phyloP scores from a whole-genome alignment of 768 basidiomycete genomes.

The Sarcomyxa edulis region DNA sequence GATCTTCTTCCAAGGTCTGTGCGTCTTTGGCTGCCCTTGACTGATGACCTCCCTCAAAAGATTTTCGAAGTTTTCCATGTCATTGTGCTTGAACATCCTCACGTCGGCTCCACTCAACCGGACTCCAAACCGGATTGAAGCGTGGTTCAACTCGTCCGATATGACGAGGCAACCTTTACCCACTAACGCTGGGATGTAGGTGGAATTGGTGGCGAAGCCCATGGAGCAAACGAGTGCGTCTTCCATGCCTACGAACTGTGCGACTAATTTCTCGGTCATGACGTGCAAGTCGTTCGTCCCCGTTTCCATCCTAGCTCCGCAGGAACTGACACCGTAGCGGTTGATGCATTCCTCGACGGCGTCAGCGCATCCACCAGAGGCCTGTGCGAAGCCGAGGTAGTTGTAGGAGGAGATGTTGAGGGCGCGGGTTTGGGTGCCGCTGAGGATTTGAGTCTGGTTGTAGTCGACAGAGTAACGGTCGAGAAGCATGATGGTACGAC shows the following conservation, averaged over 20 bases:
- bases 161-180: constrained; percentile 91
- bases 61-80: constrained; percentile 78
- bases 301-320: constrained; percentile 75
- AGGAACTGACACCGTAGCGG: constrained; percentile 75
- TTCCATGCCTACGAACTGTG: constrained; percentile 86
- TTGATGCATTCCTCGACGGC: constrained; percentile 82
- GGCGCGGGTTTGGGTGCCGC: constrained; percentile 78
- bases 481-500: constrained; percentile 82
- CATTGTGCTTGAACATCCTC: constrained; percentile 95
- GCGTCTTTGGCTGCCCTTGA: constrained; percentile 96
- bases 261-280: constrained; percentile 80
- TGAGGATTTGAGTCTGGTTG: constrained; percentile 71
- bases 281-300: constrained; percentile 85
- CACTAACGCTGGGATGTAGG: constrained; percentile 87
- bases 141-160: constrained; percentile 96
- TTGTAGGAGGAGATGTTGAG: constrained; percentile 99
- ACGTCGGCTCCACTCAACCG: constrained; percentile 85
- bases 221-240: constrained; percentile 88
- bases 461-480: constrained; percentile 83
- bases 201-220: constrained; percentile 97
- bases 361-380: constrained; percentile 89
- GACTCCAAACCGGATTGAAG: constrained; percentile 90
- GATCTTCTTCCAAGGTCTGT: constrained; percentile 99
- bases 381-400: constrained; percentile 97
- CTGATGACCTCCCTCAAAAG: constrained; percentile 87